Evolutionary conservation across 148 eudicot genomes (phyloP).

Genomic region (Chenopodium berlandieri): DNA sequence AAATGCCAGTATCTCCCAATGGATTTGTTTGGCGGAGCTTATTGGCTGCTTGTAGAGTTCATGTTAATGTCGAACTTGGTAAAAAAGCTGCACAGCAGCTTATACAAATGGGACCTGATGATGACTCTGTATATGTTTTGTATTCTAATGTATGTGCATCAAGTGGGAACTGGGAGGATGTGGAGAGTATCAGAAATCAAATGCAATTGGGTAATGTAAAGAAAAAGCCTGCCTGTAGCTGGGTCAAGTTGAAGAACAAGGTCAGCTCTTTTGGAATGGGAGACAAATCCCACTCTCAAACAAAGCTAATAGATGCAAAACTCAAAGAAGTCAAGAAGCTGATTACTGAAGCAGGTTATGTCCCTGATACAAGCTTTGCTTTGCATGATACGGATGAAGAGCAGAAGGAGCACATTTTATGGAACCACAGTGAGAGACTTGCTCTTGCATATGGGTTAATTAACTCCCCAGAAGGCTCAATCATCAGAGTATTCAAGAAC

Average conservation of each 20-base stretch:
- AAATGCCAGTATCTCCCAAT: slow-evolving; percentile 73
- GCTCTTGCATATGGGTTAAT: slow-evolving; percentile 69
- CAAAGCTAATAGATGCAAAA: slow-evolving; percentile 29
- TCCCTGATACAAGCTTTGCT: slow-evolving; percentile 58
- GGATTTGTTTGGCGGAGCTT: slow-evolving; percentile 70
- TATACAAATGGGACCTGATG: slow-evolving; percentile 55
- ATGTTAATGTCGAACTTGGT: slow-evolving; percentile 61
- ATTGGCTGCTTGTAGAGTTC: slow-evolving; percentile 64
- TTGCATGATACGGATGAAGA: slow-evolving; percentile 83
- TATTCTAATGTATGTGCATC: slow-evolving; percentile 77
- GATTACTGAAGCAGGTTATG: slow-evolving; percentile 61
- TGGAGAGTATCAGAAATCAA: slow-evolving; percentile 51
- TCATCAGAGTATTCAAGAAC: slow-evolving; percentile 65
- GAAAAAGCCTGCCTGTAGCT: slow-evolving; percentile 75
- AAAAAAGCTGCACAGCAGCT: slow-evolving; percentile 57
- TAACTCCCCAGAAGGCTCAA: slow-evolving; percentile 41
- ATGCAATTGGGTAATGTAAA: slow-evolving; percentile 53
- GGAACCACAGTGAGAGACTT: slow-evolving; percentile 75
- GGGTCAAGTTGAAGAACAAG: slow-evolving; percentile 54
- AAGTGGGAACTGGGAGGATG: slow-evolving; percentile 67
- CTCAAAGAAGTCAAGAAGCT: slow-evolving; percentile 49
- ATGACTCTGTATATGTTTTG: slow-evolving; percentile 82
- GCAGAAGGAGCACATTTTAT: slow-evolving; percentile 62
- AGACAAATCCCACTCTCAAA: slow-evolving; percentile 43
- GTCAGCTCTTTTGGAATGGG: slow-evolving; percentile 59